A percentile compares a stretch with the other conserved stretches of the same genome.
phyloP scores from a whole-genome alignment of 257 asterid species.

The Coffea eugenioides region DNA sequence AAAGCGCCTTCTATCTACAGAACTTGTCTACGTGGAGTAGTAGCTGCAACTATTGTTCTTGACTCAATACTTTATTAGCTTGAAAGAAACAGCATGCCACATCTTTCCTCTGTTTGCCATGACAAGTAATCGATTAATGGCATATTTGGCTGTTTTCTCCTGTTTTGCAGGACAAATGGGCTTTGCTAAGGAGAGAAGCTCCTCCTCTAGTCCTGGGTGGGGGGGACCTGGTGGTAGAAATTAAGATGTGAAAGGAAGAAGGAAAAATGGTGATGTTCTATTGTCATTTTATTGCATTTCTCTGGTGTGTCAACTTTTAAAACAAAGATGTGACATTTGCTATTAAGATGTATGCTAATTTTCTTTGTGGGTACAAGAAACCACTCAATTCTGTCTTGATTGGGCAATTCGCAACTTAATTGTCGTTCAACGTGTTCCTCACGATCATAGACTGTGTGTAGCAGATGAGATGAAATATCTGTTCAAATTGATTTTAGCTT shows the following conservation, averaged over 20 bases:
- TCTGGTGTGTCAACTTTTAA: background rate
- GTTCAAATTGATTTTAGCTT: too few relatives aligned
- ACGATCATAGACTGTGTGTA: background rate
- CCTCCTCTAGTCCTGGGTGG: too few relatives aligned
- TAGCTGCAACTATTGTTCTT: background rate
- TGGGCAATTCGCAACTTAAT: background rate
- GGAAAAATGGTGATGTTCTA: background rate
- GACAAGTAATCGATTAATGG: background rate
- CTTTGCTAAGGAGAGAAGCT: background rate
- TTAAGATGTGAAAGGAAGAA: slow-evolving; percentile 1
- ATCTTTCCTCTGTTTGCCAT: background rate
- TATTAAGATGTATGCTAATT: background rate
- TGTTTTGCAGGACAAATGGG: background rate
- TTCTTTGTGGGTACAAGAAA: slow-evolving; percentile 8
- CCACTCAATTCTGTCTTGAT: slow-evolving; percentile 1
- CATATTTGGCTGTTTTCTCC: background rate
- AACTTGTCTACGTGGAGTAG: background rate
- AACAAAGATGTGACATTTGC: slow-evolving; percentile 10
- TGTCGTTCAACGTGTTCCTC: background rate
- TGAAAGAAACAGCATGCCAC: background rate
- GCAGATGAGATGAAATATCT: background rate
- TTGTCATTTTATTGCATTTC: slow-evolving; percentile 11
- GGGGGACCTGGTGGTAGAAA: slow-evolving; percentile 9
- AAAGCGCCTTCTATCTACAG: background rate
- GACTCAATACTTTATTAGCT: background rate